Conservation (phyloP, 768 basidiomycete genomes). For the Podaxis sp. region DNA sequence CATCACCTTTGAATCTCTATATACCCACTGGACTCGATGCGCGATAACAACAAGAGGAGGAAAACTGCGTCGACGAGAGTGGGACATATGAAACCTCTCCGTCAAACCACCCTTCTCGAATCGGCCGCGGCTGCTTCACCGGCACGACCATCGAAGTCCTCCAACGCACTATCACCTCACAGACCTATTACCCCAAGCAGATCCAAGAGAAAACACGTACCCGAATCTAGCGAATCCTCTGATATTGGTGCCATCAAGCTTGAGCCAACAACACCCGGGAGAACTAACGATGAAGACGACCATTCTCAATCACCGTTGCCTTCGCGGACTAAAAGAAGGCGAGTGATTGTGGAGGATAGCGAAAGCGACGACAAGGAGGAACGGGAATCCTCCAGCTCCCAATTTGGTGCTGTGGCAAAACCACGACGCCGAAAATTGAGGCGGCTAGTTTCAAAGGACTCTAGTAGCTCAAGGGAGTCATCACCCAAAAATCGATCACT, state of each 20-base stretch:
- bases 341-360: slow-evolving; percentile 9
- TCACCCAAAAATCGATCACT: not conserved
- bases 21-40: not conserved
- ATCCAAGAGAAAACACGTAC: slow-evolving; percentile 16
- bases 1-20: not conserved
- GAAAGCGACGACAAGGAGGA: slow-evolving; percentile 16
- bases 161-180: slow-evolving; percentile 1
- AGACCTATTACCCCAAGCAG: not conserved
- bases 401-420: not conserved
- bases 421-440: slow-evolving; percentile 18
- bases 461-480: not conserved
- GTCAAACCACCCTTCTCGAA: slow-evolving; percentile 44
- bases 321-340: slow-evolving; percentile 15
- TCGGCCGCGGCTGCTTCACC: slow-evolving; percentile 19
- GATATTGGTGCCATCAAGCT: slow-evolving; percentile 55
- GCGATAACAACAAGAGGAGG: slow-evolving; percentile 8
- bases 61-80: slow-evolving; percentile 10
- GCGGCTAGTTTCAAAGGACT: not conserved
- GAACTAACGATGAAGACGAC: slow-evolving; percentile 18
- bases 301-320: slow-evolving; percentile 10
- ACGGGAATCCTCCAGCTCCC: not conserved
- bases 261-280: slow-evolving; percentile 31
- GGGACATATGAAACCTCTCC: slow-evolving; percentile 28
- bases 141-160: slow-evolving; percentile 7
- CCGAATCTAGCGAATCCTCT: slow-evolving; percentile 30